A percentile compares a stretch with the other conserved stretches of the same genome.
These are phyloP conservation scores for Stemphylium lycopersici DNA, from an alignment of 2,329 filamentous ascomycete genomes.

Conservation along the genomic window DNA sequence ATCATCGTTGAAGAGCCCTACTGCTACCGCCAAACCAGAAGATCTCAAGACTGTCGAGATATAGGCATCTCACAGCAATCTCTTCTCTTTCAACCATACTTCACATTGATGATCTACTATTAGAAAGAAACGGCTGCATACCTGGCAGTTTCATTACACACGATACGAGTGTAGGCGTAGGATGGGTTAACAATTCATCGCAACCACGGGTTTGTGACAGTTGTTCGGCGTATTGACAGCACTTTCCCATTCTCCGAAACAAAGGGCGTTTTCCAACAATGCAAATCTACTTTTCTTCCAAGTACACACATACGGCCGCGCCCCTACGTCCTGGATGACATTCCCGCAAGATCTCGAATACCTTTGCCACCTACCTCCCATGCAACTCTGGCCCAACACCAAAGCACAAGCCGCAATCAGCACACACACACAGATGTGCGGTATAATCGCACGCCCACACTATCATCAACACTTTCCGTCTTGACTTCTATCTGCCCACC, in stretches of 20 bases:
- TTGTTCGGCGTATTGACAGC: constrained; percentile 17
- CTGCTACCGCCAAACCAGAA: constrained; percentile 27
- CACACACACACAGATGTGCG: neutral
- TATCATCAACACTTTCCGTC: constrained; percentile 6
- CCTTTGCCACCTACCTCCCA: neutral
- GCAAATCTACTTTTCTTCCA: constrained; percentile 8
- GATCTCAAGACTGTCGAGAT: constrained; percentile 60
- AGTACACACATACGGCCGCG: constrained; percentile 14
- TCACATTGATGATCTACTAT: constrained; percentile 25
- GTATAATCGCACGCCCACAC: neutral
- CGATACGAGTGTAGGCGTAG: constrained; percentile 30
- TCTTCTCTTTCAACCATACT: constrained; percentile 12
- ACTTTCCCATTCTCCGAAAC: constrained; percentile 5
- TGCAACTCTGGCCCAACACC: neutral
- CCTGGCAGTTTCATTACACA: constrained; percentile 22
- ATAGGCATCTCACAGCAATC: constrained; percentile 28
- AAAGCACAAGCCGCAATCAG: constrained; percentile 5
- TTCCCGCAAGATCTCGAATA: constrained; percentile 2
- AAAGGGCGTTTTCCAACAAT: constrained; percentile 9
- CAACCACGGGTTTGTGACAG: constrained; percentile 21
- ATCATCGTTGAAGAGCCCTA: constrained; percentile 37
- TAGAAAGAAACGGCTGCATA: constrained; percentile 39
- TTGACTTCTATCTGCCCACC: constrained; percentile 9
- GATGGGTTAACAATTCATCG: constrained; percentile 6
- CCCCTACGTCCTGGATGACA: constrained; percentile 18